Evolutionary conservation across 208 protist species (phyloP).

Genomic region (Crithidia sp.): DNA sequence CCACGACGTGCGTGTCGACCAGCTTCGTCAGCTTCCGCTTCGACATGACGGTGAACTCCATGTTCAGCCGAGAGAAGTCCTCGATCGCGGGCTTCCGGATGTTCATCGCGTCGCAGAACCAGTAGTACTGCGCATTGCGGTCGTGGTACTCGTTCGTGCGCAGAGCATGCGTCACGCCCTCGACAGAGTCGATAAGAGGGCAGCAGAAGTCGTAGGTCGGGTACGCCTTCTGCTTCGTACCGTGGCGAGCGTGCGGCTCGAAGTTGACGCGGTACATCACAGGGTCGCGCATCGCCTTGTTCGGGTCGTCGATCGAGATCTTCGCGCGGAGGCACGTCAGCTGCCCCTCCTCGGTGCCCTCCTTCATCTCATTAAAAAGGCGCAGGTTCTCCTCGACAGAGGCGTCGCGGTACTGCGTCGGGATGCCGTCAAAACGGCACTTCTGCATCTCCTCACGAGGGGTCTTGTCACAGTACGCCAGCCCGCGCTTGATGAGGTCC

Average conservation of each 20-base stretch:
- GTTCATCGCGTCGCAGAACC: constrained; percentile 94
- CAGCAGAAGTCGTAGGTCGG: constrained; percentile 99
- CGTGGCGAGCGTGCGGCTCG: constrained; percentile 92
- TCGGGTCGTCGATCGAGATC: constrained; percentile 95
- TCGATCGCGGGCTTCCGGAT: constrained; percentile 92
- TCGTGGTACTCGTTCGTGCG: constrained; percentile 99
- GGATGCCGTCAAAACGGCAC: constrained; percentile 90
- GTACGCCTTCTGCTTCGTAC: constrained; percentile 94
- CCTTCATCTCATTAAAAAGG: constrained; percentile 96
- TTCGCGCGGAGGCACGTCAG: constrained; percentile 97
- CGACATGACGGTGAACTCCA: constrained; percentile 98
- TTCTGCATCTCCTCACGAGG: constrained; percentile 94
- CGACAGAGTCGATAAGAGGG: constrained; percentile 98
- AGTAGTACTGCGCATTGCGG: constrained; percentile 97
- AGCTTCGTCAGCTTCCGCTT: constrained; percentile 99
- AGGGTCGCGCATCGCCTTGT: constrained; percentile 98
- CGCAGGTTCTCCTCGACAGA: constrained; percentile 96
- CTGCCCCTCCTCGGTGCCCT: constrained; percentile 83
- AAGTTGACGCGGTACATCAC: constrained; percentile 97
- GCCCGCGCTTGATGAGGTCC: constrained; percentile 89
- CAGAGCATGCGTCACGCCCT: constrained; percentile 99
- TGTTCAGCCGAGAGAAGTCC: constrained; percentile 98
- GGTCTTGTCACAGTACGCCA: constrained; percentile 98
- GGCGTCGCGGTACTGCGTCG: constrained; percentile 88
- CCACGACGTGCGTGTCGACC: constrained; percentile 95